Conservation (phyloP, 257 asterid genomes). For the Solanum pimpinellifolium region DNA sequence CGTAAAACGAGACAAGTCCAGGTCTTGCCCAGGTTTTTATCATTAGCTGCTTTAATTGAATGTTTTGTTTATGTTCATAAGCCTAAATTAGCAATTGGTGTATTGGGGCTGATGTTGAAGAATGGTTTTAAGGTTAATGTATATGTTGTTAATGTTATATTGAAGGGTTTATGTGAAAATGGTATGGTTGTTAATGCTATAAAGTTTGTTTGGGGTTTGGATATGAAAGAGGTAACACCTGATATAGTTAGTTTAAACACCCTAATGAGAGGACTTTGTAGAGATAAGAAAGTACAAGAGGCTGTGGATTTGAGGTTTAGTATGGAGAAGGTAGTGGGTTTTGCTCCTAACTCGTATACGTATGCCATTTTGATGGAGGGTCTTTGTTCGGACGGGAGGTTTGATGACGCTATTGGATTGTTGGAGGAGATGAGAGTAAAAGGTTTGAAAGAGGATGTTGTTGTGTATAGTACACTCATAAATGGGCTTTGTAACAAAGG, state of each 20-base stretch:
- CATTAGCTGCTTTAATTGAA: constrained; percentile 40
- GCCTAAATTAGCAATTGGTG: constrained; percentile 37
- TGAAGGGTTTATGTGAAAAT: constrained; percentile 44
- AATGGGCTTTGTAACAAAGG: constrained; percentile 42
- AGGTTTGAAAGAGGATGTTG: constrained; percentile 37
- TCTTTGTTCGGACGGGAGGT: constrained; percentile 29
- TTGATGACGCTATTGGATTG: constrained; percentile 29
- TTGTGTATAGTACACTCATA: constrained; percentile 30
- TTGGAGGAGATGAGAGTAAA: constrained; percentile 43
- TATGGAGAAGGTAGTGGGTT: constrained; percentile 38
- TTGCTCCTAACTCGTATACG: constrained; percentile 29
- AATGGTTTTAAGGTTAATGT: constrained; percentile 28
- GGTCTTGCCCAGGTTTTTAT: constrained; percentile 21
- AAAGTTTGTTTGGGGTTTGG: constrained; percentile 32
- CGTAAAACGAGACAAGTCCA: constrained; percentile 25
- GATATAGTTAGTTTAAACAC: constrained; percentile 55
- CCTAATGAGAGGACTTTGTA: constrained; percentile 50
- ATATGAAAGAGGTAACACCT: constrained; percentile 14
- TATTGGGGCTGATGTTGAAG: constrained; percentile 43
- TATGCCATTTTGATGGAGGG: constrained; percentile 41
- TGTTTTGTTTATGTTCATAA: constrained; percentile 30
- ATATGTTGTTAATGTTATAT: constrained; percentile 37
- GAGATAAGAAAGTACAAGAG: constrained; percentile 28
- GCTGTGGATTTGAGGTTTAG: constrained; percentile 38
- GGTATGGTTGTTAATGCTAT: constrained; percentile 33